These are phyloP conservation scores for Vigna angularis DNA, from an alignment of 306 rosid species.

Conservation along the genomic window DNA sequence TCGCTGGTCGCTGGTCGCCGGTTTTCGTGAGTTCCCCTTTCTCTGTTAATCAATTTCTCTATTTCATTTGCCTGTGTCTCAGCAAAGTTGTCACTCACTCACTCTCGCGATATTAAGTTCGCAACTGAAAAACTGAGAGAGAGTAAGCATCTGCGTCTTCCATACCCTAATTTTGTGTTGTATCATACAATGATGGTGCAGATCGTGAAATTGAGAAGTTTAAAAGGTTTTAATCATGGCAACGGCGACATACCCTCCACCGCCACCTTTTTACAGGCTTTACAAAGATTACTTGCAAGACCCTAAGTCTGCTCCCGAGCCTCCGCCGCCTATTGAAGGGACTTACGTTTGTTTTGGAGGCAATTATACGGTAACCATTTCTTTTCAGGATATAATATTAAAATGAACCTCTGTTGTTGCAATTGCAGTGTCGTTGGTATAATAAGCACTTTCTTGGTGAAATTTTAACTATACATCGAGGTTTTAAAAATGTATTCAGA, in stretches of 20 bases:
- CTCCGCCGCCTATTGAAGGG: constrained; percentile 88
- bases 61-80: not conserved
- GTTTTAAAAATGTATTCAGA: not conserved
- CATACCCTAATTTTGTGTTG: not conserved
- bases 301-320: constrained; percentile 85
- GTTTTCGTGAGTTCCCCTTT: not conserved
- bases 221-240: constrained; percentile 63
- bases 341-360: constrained; percentile 80
- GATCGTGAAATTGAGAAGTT: constrained; percentile 15
- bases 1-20: not conserved
- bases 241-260: constrained; percentile 90
- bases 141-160: not conserved
- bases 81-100: no score
- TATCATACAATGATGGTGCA: not conserved
- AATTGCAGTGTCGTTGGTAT: not conserved
- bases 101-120: not conserved
- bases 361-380: constrained; percentile 68
- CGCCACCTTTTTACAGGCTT: constrained; percentile 87
- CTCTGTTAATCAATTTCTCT: not conserved
- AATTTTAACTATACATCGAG: not conserved
- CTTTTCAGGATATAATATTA: not conserved
- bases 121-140: not conserved
- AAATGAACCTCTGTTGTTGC: not conserved
- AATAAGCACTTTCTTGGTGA: not conserved
- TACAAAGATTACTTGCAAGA: constrained; percentile 82